These are phyloP conservation scores for Botryotinia narcissicola DNA, from an alignment of 2,329 filamentous ascomycete genomes.

Conservation along the genomic window DNA sequence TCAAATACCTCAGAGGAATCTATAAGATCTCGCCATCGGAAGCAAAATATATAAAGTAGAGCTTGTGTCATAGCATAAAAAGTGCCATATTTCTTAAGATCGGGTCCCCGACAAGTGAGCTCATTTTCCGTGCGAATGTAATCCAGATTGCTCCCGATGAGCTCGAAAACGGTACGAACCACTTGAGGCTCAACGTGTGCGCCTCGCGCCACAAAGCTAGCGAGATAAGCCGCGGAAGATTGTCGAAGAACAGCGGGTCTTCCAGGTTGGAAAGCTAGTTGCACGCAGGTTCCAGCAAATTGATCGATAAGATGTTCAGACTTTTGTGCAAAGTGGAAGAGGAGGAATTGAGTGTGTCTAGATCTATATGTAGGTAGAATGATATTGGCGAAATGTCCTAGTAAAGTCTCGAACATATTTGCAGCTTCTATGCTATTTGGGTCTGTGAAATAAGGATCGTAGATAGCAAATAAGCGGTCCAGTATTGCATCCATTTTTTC, in stretches of 20 bases:
- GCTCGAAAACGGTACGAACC: constrained; percentile 78
- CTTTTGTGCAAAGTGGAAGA: constrained; percentile 91
- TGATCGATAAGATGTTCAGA: constrained; percentile 75
- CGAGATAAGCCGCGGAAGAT: constrained; percentile 85
- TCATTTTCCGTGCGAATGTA: constrained; percentile 72
- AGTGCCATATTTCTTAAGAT: constrained; percentile 65
- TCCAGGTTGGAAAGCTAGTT: constrained; percentile 62
- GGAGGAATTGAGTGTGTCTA: constrained; percentile 88
- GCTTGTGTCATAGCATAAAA: constrained; percentile 71
- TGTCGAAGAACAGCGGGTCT: constrained; percentile 74
- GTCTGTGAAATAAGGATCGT: constrained; percentile 68
- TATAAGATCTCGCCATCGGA: constrained; percentile 91
- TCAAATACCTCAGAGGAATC: constrained; percentile 56
- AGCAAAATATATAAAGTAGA: constrained; percentile 79
- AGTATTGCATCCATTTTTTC: constrained; percentile 90
- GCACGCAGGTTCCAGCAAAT: constrained; percentile 76
- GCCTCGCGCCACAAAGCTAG: constrained; percentile 89
- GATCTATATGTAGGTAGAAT: constrained; percentile 90
- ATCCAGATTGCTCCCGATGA: constrained; percentile 76
- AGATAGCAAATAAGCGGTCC: constrained; percentile 82
- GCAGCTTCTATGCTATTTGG: constrained; percentile 67
- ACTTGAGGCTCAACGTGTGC: constrained; percentile 73
- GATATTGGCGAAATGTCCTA: constrained; percentile 82
- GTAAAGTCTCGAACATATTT: constrained; percentile 72
- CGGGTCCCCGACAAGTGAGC: constrained; percentile 73